Evolutionary conservation across 768 basidiomycete genomes (phyloP).

Genomic region (Tulasnella sp.): DNA sequence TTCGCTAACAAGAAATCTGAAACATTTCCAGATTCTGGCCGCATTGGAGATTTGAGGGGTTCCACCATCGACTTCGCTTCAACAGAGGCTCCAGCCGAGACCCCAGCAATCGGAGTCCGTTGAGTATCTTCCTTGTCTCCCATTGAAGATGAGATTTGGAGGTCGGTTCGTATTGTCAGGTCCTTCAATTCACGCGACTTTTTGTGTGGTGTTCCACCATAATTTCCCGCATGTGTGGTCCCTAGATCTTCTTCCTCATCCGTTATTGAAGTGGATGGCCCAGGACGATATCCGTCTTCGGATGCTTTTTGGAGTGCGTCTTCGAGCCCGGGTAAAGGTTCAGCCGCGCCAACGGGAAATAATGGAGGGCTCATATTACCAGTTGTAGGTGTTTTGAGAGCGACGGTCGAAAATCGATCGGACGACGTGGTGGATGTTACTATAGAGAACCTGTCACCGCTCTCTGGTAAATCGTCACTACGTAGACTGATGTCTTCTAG

Average conservation of each 20-base stretch:
- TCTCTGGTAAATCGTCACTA: too few relatives aligned
- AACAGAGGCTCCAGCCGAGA: constrained; percentile 20
- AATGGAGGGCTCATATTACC: not conserved
- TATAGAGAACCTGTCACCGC: too few relatives aligned
- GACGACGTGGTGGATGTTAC: too few relatives aligned
- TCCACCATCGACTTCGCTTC: constrained; percentile 16
- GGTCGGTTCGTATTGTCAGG: constrained; percentile 6
- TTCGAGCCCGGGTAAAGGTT: not conserved
- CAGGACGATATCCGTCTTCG: not conserved
- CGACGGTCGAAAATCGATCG: constrained; percentile 39
- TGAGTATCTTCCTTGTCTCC: not conserved
- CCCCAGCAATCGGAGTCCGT: constrained; percentile 19
- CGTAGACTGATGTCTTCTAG: too few relatives aligned
- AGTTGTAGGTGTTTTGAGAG: constrained; percentile 28
- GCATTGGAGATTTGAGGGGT: constrained; percentile 42
- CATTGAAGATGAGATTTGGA: not conserved
- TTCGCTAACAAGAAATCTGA: constrained; percentile 44
- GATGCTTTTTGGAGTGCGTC: too few relatives aligned
- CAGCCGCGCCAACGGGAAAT: constrained; percentile 11
- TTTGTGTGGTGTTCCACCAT: not conserved
- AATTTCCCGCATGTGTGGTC: not conserved
- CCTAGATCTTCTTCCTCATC: constrained; percentile 12
- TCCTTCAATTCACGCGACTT: not conserved
- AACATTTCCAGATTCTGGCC: constrained; percentile 40
- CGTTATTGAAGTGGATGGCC: constrained; percentile 18